Evolutionary conservation across 2,329 filamentous ascomycete genomes (phyloP), one percentile per base, ranked within the genome.

Genomic region (Aspergillus niger): DNA sequence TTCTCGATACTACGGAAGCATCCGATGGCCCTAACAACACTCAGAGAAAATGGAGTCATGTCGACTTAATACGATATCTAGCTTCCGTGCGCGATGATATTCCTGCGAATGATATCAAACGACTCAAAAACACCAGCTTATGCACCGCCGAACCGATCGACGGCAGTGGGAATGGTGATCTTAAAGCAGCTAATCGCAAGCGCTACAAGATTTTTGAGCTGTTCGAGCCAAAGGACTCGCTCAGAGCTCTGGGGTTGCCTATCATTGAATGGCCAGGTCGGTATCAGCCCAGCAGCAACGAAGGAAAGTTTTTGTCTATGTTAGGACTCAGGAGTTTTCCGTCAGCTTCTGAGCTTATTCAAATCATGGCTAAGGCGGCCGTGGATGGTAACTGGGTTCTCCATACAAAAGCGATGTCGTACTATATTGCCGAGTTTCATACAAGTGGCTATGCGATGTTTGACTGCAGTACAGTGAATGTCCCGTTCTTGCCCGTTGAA

Each of bases 31-130:
- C 77, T 39, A 81, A 80, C 22, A 77, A 80, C 22, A 84, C 63
- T 11, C 69, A 71, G 30, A 66, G 83, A 62, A 88, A 88, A 74
- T 97, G 91, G 91, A 97, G 92, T 60, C 94, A 98, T 72, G 88
- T 97, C 62, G 94, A 99, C 73, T 82, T 99, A 26, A 92, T 99
- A 76, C 94, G 92, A 69, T 99, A 99, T 69, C 85, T 99, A 47
- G 87, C 94, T 10, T 96, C 93, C 8, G 95, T 99, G 28, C 87
- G 86, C 62, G 86, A 91, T 55, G 95, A 99, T 67, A 97, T 99
- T 61, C 95, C 95, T 0, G 76, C 79, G 8, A 88, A 89, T 53
- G 95, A 99, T 73, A 84, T 97, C 57, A 87, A 86, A 65, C 91
- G 89, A 70, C 82, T 99, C 24, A 89, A 85, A 58, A 85, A 88